Evolutionary conservation across 2,329 filamentous ascomycete genomes (phyloP), one percentile per base, ranked within the genome.

Genomic region (Calcarisporium arbuscula): DNA sequence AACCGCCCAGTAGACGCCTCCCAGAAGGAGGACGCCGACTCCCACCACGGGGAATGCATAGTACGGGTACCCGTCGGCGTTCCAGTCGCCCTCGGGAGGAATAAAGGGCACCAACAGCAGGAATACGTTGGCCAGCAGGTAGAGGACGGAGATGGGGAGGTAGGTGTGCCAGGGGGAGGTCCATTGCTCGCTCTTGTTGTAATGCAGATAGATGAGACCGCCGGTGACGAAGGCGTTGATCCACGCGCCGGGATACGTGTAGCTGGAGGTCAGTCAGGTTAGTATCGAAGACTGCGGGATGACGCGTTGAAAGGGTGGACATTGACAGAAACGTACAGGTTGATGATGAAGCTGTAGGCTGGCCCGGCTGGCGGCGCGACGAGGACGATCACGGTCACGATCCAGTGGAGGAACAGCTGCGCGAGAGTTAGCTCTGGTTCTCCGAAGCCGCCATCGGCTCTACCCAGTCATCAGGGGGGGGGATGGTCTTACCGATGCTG

Each of bases 291-390:
- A n/a, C n/a, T n/a, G n/a, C n/a, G n/a, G n/a, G n/a, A n/a, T n/a
- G n/a, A n/a, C n/a, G n/a, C n/a, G n/a, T n/a, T n/a, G n/a, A n/a
- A n/a, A n/a, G n/a, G n/a, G n/a, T n/a, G n/a, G n/a, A n/a, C n/a
- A n/a, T n/a, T n/a, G n/a, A n/a, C n/a, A n/a, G n/a, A 21, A 14
- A 38, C 44, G 14, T 65, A 70, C 30, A 80, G 52, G 41, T 76
- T 72, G 32, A 75, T 65, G 26, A 80, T 69, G 47, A 85, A 85
- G 55, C 79, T 80, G 54, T 84, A 84, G 0, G 80, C 79, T 12
- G 79, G 70, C 0, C 80, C 80, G 0, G 78, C 72, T 0, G 81
- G 81, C 2, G 80, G 80, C 0, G 77, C 80, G 4, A 83, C 54
- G 20, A 85, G 68, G 10, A 84, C 68, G 28, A 85, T 68, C 38